Conservation (phyloP, 805 yeast species). For the Candida khao-thaluensis region DNA sequence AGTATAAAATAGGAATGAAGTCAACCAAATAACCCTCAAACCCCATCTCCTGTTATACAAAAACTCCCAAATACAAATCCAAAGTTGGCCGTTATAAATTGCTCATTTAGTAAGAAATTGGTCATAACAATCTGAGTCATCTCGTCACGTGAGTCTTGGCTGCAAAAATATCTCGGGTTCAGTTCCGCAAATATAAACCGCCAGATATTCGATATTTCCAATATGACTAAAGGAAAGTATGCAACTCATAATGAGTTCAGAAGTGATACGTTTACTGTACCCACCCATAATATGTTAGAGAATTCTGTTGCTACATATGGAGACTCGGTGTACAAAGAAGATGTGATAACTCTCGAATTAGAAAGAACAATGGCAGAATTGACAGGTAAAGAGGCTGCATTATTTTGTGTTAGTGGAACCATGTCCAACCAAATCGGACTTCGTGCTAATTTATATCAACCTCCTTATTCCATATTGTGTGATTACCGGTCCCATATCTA, state of each 20-base stretch:
- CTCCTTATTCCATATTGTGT: constrained; percentile 41
- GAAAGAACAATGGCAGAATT: constrained; percentile 34
- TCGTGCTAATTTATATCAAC: constrained; percentile 39
- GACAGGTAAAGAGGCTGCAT: constrained; percentile 41
- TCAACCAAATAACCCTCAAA: too few relatives aligned
- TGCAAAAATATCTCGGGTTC: constrained; percentile 7
- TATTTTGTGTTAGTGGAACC: constrained; percentile 44
- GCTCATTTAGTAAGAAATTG: too few relatives aligned
- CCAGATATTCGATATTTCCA: not conserved
- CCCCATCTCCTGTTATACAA: too few relatives aligned
- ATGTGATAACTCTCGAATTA: constrained; percentile 30
- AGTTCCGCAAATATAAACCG: constrained; percentile 5
- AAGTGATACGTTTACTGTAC: constrained; percentile 85
- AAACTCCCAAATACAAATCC: too few relatives aligned
- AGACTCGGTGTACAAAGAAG: constrained; percentile 45
- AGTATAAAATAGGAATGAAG: too few relatives aligned
- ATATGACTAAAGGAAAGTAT: constrained; percentile 10
- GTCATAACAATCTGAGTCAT: constrained; percentile 1
- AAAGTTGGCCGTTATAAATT: too few relatives aligned
- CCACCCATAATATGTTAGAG: constrained; percentile 66
- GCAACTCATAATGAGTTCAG: constrained; percentile 36
- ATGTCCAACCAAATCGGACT: constrained; percentile 42
- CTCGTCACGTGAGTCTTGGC: constrained; percentile 5
- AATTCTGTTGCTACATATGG: constrained; percentile 46
- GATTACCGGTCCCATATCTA: constrained; percentile 39